Evolutionary conservation across 768 basidiomycete genomes (phyloP).

Genomic region (Leccinum sublutescens): DNA sequence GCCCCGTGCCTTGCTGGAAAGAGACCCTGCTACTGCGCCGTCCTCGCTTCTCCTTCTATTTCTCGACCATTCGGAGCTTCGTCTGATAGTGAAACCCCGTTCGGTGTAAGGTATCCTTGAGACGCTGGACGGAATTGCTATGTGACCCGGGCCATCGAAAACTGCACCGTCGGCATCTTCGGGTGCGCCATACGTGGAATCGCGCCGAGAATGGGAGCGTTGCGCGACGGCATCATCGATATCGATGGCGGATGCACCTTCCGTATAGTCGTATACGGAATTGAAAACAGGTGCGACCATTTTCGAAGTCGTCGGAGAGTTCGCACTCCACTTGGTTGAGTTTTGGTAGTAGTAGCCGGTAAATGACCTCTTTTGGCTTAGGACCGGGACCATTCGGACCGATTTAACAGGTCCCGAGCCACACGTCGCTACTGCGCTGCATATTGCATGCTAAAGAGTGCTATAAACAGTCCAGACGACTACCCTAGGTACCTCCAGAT

Average conservation of each 20-base stretch:
- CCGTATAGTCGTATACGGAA: slow-evolving; percentile 67
- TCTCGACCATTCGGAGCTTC: slow-evolving; percentile 53
- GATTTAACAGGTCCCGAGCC: neutral
- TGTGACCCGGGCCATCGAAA: slow-evolving; percentile 71
- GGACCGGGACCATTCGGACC: neutral
- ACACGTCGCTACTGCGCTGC: slow-evolving; percentile 3
- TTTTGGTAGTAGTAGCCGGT: neutral
- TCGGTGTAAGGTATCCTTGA: slow-evolving; percentile 75
- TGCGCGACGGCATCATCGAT: slow-evolving; percentile 61
- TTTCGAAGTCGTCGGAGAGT: neutral
- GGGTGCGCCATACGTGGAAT: slow-evolving; percentile 56
- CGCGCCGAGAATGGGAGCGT: slow-evolving; percentile 52
- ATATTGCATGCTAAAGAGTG: neutral
- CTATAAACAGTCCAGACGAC: slow-evolving; percentile 13
- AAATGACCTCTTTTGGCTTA: slow-evolving; percentile 11
- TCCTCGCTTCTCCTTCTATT: slow-evolving; percentile 52
- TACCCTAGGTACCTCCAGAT: slow-evolving; percentile 89
- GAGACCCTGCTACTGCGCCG: slow-evolving; percentile 25
- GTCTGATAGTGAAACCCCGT: slow-evolving; percentile 38
- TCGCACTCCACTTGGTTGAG: neutral
- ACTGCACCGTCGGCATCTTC: slow-evolving; percentile 62
- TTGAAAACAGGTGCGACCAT: slow-evolving; percentile 21
- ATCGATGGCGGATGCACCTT: slow-evolving; percentile 77
- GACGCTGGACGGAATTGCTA: slow-evolving; percentile 72
- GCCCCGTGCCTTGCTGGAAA: slow-evolving; percentile 27